Base-by-base conservation (phyloP, 306 rosid genomes). In the Ormosia emarginata region DNA sequence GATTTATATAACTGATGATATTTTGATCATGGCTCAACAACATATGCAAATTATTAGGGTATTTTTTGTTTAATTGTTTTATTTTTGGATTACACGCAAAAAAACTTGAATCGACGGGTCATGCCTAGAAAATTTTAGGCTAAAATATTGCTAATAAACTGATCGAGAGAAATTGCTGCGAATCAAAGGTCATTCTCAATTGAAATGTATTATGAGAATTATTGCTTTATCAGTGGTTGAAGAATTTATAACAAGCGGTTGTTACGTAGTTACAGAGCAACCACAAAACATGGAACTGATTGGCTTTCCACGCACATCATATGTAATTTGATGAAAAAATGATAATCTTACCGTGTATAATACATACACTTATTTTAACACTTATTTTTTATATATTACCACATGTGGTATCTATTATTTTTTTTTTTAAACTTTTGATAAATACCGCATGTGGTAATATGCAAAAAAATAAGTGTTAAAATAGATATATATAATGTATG, bases 151-250 rank as follows among this genome's bases (percentile, higher is more conserved):
- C 46, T 4, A 37, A 33, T 74, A 47, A 47, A 67, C n/a, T 74
- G 78, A 74, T 44, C 2, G 24, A 74, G 78, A 79, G 77, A 75
- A 68, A 68, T 80, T 75, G 14, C 10, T 6, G 62, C 37, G 39
- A 58, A 58, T 75, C 79, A 61, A 74, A 59, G 81, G 57, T 80
- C 33, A 68, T 84, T 67, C 50, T 17, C 49, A 65, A 34, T 32
- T 43, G 34, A 67, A 79, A 67, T 29, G 61, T 79, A 8, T 56
- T 67, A 37, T 15, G 77, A 72, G 74, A 55, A 83, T 71, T 33
- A 63, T 84, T 73, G 64, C 76, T 46, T 14, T 4, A 17, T 49
- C 1, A 12, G 33, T 30, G 24, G 77, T 14, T 75, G 66, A 56
- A 34, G 37, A 63, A 8, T 55, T 43, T 67, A 32, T 55, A 56